A percentile compares a stretch with the other conserved stretches of the same genome.
phyloP scores from a whole-genome alignment of 2,329 filamentous ascomycete genomes.

The Ophiostoma sp. region DNA sequence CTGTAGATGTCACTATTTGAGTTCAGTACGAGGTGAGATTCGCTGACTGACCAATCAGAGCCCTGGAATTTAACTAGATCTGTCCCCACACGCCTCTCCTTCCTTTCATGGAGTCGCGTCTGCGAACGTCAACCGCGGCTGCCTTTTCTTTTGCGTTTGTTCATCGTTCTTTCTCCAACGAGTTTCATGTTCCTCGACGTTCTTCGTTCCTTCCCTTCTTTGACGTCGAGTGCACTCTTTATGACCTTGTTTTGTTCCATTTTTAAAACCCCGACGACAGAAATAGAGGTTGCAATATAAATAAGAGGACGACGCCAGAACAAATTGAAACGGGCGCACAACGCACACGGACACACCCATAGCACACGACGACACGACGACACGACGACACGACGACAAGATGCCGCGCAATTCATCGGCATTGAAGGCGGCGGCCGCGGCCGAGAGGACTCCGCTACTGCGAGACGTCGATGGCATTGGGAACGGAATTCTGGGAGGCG shows the following conservation, averaged over 20 bases:
- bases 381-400: neutral
- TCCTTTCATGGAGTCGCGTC: neutral
- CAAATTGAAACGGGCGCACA: neutral
- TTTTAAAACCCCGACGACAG: neutral
- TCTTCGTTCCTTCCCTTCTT: neutral
- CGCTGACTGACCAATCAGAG: neutral
- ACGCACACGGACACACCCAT: neutral
- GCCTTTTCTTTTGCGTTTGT: neutral
- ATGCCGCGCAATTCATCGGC: constrained; percentile 12
- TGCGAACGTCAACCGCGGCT: neutral
- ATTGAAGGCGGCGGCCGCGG: neutral
- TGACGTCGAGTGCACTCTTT: neutral
- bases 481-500: neutral
- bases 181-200: neutral
- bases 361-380: neutral
- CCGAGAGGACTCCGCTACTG: constrained; percentile 34
- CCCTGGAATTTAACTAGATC: neutral
- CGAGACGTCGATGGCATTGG: constrained; percentile 10
- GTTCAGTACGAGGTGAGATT: neutral
- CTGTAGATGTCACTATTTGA: neutral
- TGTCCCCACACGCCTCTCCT: neutral
- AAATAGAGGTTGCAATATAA: neutral
- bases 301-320: neutral
- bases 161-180: neutral
- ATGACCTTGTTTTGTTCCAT: neutral